Base-by-base conservation (phyloP, 2,329 filamentous ascomycete genomes). In the Thyridium curvatum region DNA sequence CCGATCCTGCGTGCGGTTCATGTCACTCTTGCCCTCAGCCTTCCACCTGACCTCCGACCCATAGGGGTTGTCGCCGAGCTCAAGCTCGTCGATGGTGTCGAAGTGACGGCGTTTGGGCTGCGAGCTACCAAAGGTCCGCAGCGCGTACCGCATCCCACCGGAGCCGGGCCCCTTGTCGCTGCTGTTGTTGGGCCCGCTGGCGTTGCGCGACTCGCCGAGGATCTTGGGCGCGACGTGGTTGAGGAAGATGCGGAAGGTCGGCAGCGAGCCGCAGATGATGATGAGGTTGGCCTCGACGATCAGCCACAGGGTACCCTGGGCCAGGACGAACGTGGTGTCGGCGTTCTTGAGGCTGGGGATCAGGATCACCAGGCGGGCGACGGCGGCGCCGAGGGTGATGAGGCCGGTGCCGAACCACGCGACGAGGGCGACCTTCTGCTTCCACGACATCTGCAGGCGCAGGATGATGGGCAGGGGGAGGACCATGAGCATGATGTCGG, bases 381-480 rank as follows among this genome's bases (percentile, higher is more conserved):
- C 43, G 0, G 58, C 61, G 0, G 60, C 64, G 0, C 60, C 42
- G 3, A 63, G 45, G 0, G 60, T 63, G 12, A 61, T 64, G 17
- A 37, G 4, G 14, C 66, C 68, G 9, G 73, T 52, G 4, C 60
- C 63, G 35, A 74, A 71, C 16, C 72, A 63, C 0, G 58, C 44
- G 2, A 61, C 50, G 3, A 72, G 49, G 1, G 59, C 66, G n/a
- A 71, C 41, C 47, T 71, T 74, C 41, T 73, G 68, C 34, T 59
- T 62, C 17, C 47, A 46, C 0, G 68, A 66, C 29, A 74, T 61
- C 35, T 67, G 62, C 1, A 74, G 49, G n/a, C 55, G 56, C 18
- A 66, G 48, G 1, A 74, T 55, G 29, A 70, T 67, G 1, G 62
- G 64, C 18, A 73, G 59, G 0, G 71, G 71, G 3, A 74, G 47